Base-by-base conservation (phyloP, 2,329 filamentous ascomycete species). In the Diaporthe velutina region DNA sequence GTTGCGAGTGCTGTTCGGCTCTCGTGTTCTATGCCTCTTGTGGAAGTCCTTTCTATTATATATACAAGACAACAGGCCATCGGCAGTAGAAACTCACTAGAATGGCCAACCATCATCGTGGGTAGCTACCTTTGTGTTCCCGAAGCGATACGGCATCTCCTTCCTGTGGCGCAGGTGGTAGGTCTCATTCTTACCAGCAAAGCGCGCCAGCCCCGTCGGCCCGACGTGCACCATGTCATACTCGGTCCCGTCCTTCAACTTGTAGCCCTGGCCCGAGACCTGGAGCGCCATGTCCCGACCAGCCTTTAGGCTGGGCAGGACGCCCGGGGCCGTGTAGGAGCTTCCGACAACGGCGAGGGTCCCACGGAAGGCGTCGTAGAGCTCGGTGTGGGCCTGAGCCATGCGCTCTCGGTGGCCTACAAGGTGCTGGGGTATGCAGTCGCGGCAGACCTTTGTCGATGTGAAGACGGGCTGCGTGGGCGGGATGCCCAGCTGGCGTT, bases 391-490 rank as follows among this genome's bases (percentile, higher is more conserved):
- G 1, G 92, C 89, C 2, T 82, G 81, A 30, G 83, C 84, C 86
- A 97, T 90, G 75, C 90, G 88, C 12, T 86, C 83, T 35, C 90
- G 84, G 83, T 98, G 96, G 48, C 95, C 95, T 1, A 98, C 92
- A 0, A 88, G 90, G 82, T 98, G 97, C 84, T 99, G 97, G 15
- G 97, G 96, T 77, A 99, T 97, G 81, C 95, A 98, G 76, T 97
- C 88, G 75, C 86, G 82, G 76, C 88, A 88, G 61, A 90, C 81
- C 73, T 89, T 89, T 22, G 92, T 92, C 74, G 90, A 86, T 45
- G 89, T 89, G n/a, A 91, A 86, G 19, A 87, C 86, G 0, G 38
- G 52, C 38, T 89, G 85, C 40, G 90, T 89, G 0, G 80, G 78
- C 17, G 84, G 88, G 81, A 98, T 94, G 74, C 88, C 88, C 7